Percentiles rank a stretch among this genome's conserved stretches.
Evolutionary conservation across 2,329 filamentous ascomycete genomes (phyloP).

Genomic region (Stemphylium lycopersici): DNA sequence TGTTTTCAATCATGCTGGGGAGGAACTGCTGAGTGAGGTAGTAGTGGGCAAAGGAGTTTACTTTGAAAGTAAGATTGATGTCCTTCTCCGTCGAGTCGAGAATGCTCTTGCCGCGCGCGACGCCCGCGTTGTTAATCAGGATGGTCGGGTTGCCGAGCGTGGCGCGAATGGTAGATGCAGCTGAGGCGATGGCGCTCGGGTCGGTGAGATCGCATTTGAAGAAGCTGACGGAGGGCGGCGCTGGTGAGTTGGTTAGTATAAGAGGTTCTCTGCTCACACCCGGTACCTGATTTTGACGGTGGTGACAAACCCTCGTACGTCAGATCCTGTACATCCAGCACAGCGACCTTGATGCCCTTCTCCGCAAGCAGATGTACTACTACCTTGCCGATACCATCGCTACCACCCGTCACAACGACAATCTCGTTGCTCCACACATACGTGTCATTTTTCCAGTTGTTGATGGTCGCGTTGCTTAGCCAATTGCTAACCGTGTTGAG

Average conservation of each 20-base stretch:
- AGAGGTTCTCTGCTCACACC: background rate
- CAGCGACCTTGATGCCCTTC: constrained; percentile 69
- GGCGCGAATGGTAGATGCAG: constrained; percentile 60
- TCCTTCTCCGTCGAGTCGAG: constrained; percentile 64
- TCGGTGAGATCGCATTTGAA: constrained; percentile 74
- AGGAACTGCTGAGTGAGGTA: constrained; percentile 71
- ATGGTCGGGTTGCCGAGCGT: constrained; percentile 70
- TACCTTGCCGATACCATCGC: constrained; percentile 72
- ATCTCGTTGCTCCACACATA: constrained; percentile 74
- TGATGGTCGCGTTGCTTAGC: constrained; percentile 58
- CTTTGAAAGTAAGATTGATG: constrained; percentile 71
- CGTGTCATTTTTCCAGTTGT: constrained; percentile 59
- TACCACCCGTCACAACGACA: constrained; percentile 76
- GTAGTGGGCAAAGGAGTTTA: constrained; percentile 73
- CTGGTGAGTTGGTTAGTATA: constrained; percentile 34
- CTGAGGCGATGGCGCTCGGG: constrained; percentile 58
- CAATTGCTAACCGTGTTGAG: constrained; percentile 57
- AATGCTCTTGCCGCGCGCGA: constrained; percentile 66
- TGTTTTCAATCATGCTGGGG: constrained; percentile 64
- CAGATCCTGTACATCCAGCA: constrained; percentile 71
- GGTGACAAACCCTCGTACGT: constrained; percentile 54
- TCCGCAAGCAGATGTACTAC: constrained; percentile 71
- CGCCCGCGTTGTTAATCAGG: constrained; percentile 75
- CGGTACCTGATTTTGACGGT: no score
- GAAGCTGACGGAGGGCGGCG: constrained; percentile 64